phyloP scores from a whole-genome alignment of 495 filamentous ascomycete species.

The Aspergillus nanangensis region DNA sequence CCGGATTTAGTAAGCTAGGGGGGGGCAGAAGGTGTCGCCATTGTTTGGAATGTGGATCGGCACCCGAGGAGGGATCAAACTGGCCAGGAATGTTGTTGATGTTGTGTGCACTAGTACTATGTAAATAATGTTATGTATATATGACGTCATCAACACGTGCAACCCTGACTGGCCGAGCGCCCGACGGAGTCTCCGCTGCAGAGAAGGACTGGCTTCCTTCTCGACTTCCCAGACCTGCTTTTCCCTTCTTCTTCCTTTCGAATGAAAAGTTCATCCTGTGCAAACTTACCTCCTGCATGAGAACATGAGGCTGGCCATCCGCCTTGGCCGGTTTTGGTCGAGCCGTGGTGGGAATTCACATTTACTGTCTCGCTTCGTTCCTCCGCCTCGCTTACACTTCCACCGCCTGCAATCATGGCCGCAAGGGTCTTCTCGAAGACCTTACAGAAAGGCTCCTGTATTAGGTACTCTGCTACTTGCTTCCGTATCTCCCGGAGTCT shows the following conservation, averaged over 20 bases:
- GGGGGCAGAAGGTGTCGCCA: no score
- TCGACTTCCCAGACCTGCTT: not conserved
- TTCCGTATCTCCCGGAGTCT: constrained; percentile 59
- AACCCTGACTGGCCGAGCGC: not conserved
- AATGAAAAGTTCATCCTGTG: constrained; percentile 1
- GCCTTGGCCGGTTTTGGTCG: constrained; percentile 52
- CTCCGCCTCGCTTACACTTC: constrained; percentile 14
- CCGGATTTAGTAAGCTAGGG: not conserved
- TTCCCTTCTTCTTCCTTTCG: not conserved
- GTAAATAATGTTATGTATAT: no score
- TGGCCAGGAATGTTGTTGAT: not conserved
- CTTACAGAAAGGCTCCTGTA: constrained; percentile 21
- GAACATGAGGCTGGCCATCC: constrained; percentile 53
- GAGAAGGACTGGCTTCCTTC: not conserved
- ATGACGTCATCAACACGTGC: constrained; percentile 8
- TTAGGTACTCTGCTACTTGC: constrained; percentile 42
- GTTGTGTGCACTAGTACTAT: no score
- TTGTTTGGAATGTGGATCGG: no score
- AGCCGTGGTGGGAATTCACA: constrained; percentile 27
- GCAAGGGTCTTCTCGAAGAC: constrained; percentile 18
- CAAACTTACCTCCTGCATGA: constrained; percentile 14
- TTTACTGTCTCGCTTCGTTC: constrained; percentile 13
- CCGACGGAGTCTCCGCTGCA: not conserved
- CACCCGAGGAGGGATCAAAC: no score
- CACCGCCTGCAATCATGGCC: constrained; percentile 20